phyloP scores from a whole-genome alignment of 345 rosid species.

The Dimocarpus longan region DNA sequence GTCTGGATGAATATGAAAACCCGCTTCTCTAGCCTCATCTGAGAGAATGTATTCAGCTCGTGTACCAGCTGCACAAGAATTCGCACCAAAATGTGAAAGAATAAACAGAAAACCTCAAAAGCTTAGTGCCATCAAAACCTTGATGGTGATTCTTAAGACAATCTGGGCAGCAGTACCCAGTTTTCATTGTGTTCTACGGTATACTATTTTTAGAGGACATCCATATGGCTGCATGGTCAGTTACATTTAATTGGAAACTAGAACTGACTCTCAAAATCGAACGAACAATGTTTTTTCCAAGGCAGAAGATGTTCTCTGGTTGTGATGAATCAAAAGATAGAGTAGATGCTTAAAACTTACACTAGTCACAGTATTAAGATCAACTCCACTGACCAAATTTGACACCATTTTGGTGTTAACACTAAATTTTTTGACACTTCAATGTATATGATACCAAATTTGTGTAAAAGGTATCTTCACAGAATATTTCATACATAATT shows the following conservation, averaged over 20 bases:
- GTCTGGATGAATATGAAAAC: constrained; percentile 70
- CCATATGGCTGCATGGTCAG: neutral
- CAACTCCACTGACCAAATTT: no score
- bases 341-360: neutral
- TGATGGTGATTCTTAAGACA: neutral
- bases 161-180: neutral
- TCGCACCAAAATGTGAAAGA: neutral
- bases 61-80: constrained; percentile 53
- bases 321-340: neutral
- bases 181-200: neutral
- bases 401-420: no score
- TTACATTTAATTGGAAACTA: neutral
- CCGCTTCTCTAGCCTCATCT: constrained; percentile 57
- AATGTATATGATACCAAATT: no score
- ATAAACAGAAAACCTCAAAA: neutral
- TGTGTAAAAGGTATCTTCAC: no score
- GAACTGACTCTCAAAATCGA: neutral
- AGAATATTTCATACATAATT: no score
- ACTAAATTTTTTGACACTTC: no score
- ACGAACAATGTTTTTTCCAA: neutral
- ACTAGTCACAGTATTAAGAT: no score
- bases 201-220: constrained; percentile 11
- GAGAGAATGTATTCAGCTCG: constrained; percentile 56
- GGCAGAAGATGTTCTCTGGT: neutral
- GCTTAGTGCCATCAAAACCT: neutral